Conservation (phyloP, 1,284 basidiomycete species). For the Ustilago lituana region DNA sequence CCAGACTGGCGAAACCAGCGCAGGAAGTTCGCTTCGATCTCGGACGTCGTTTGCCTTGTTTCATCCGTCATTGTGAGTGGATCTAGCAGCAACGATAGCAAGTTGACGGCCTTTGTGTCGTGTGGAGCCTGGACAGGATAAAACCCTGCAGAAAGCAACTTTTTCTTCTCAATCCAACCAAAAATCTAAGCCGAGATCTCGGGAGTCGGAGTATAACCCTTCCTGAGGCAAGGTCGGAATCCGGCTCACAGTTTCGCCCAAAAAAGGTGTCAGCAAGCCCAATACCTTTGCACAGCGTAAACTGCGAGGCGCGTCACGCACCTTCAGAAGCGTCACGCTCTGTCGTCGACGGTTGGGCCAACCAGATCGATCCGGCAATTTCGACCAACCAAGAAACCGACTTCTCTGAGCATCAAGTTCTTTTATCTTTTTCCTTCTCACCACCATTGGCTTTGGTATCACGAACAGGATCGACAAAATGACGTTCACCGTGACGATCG, state of each 20-base stretch:
- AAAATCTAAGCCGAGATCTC: constrained; percentile 5
- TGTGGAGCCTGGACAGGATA: not conserved
- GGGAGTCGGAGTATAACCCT: constrained; percentile 25
- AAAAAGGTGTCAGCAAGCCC: constrained; percentile 5
- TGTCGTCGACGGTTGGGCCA: constrained; percentile 14
- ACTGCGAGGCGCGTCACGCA: too few relatives aligned
- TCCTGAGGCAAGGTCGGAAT: too few relatives aligned
- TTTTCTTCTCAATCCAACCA: constrained; percentile 15
- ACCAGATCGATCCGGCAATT: not conserved
- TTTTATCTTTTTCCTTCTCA: not conserved
- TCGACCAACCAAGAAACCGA: constrained; percentile 2
- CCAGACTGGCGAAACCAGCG: constrained; percentile 68
- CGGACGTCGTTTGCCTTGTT: constrained; percentile 33
- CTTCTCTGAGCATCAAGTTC: not conserved
- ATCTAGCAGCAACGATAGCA: too few relatives aligned
- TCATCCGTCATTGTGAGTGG: constrained; percentile 7
- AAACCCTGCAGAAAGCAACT: constrained; percentile 13
- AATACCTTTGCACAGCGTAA: too few relatives aligned
- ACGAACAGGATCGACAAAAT: constrained; percentile 4
- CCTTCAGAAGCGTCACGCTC: too few relatives aligned
- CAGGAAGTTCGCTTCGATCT: constrained; percentile 60
- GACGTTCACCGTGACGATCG: constrained; percentile 46
- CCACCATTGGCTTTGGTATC: constrained; percentile 2
- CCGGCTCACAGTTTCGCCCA: not conserved
- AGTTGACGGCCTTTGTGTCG: too few relatives aligned